A percentile compares a stretch with the other conserved stretches of the same genome.
Evolutionary conservation across 345 rosid species (phyloP).

Genomic region (Pugionium dolabratum): DNA sequence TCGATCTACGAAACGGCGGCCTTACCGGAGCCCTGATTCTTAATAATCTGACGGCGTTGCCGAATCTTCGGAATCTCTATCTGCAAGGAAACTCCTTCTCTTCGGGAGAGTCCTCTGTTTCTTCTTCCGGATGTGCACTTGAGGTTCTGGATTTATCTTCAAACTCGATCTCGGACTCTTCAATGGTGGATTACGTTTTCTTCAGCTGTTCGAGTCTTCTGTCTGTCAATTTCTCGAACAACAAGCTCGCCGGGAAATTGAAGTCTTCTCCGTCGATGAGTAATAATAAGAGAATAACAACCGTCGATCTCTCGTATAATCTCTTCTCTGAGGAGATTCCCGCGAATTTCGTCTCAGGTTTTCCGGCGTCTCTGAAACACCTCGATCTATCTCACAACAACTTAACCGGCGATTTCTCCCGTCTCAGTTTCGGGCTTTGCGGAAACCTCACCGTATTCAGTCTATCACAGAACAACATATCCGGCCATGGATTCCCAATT

Average conservation of each 20-base stretch:
- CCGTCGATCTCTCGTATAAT: constrained; percentile 74
- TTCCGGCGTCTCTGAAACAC: constrained; percentile 50
- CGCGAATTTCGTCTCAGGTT: constrained; percentile 43
- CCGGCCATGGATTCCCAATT: constrained; percentile 55
- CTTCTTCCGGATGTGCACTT: constrained; percentile 47
- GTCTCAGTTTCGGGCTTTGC: constrained; percentile 61
- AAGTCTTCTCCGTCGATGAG: constrained; percentile 44
- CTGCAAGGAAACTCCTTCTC: constrained; percentile 64
- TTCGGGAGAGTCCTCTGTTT: constrained; percentile 48
- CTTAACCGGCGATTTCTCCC: constrained; percentile 61
- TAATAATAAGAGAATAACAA: constrained; percentile 46
- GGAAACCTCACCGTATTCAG: constrained; percentile 56
- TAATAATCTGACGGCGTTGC: constrained; percentile 54
- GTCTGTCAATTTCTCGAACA: constrained; percentile 64
- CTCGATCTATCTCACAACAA: constrained; percentile 78
- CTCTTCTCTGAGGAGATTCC: constrained; percentile 63
- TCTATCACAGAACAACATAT: constrained; percentile 60
- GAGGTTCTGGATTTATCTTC: constrained; percentile 66
- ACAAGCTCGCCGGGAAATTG: constrained; percentile 58
- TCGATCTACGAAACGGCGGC: constrained; percentile 58
- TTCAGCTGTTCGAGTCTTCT: constrained; percentile 63
- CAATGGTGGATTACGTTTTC: constrained; percentile 48
- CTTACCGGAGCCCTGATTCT: constrained; percentile 58
- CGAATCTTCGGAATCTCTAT: constrained; percentile 51
- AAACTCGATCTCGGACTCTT: constrained; percentile 59